These are phyloP conservation scores for Arthroderma sp. DNA, from an alignment of 2,329 filamentous ascomycete genomes.

Conservation along the genomic window DNA sequence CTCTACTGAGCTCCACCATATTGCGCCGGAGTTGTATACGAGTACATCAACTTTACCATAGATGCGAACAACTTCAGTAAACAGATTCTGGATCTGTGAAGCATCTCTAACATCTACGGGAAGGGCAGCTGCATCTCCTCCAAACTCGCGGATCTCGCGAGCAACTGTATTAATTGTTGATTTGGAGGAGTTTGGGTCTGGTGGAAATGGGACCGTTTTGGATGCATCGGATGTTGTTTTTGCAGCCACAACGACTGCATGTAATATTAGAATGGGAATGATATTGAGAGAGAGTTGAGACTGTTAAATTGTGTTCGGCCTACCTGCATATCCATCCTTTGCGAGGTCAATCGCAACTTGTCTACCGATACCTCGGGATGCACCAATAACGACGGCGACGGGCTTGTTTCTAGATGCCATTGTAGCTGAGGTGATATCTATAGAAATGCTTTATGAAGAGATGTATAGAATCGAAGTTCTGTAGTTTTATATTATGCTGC, in stretches of 20 bases:
- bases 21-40: conserved; percentile 72
- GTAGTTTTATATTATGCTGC: too few relatives aligned
- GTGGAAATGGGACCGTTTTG: conserved; percentile 48
- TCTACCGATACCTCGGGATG: conserved; percentile 66
- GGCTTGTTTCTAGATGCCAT: conserved; percentile 7
- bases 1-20: conserved; percentile 68
- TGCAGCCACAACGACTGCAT: conserved; percentile 58
- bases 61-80: conserved; percentile 42
- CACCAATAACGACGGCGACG: conserved; percentile 61
- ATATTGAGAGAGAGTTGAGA: neutral
- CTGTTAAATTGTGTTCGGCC: conserved; percentile 3
- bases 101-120: conserved; percentile 56
- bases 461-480: too few relatives aligned
- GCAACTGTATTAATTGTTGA: conserved; percentile 73
- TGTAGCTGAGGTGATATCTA: too few relatives aligned
- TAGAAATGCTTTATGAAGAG: too few relatives aligned
- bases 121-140: conserved; percentile 52
- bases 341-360: conserved; percentile 70
- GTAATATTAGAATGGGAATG: neutral
- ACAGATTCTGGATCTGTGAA: conserved; percentile 46
- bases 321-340: conserved; percentile 56
- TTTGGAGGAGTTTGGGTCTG: conserved; percentile 58
- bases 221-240: conserved; percentile 57
- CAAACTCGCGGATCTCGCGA: conserved; percentile 54
- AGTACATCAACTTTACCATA: conserved; percentile 59